Evolutionary conservation across 2,329 filamentous ascomycete genomes (phyloP).

Genomic region (Scytalidium sp.): DNA sequence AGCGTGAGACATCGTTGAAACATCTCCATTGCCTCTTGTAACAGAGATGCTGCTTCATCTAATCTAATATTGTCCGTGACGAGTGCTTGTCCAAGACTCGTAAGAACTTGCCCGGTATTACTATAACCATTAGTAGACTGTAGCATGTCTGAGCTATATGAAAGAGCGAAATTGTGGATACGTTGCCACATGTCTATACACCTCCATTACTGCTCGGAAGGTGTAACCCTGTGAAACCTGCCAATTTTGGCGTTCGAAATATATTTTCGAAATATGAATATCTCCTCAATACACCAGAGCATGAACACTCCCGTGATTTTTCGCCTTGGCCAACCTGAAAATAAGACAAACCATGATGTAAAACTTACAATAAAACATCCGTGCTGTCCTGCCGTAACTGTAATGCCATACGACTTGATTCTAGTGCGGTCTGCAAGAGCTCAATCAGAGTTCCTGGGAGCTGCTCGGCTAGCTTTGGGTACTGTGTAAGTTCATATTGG

Average conservation of each 20-base stretch:
- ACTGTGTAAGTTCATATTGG: slow-evolving; percentile 67
- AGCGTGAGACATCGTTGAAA: slow-evolving; percentile 54
- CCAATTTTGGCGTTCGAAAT: too few species aligned
- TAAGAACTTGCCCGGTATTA: slow-evolving; percentile 69
- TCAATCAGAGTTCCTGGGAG: slow-evolving; percentile 50
- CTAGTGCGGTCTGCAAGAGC: slow-evolving; percentile 57
- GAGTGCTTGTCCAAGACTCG: slow-evolving; percentile 59
- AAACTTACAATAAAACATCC: slow-evolving; percentile 57
- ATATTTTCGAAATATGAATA: too few species aligned
- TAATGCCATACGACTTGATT: slow-evolving; percentile 62
- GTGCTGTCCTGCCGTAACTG: slow-evolving; percentile 58
- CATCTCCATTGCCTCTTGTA: slow-evolving; percentile 60
- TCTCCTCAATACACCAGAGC: too few species aligned
- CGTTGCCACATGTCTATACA: too few species aligned
- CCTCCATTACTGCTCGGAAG: too few species aligned
- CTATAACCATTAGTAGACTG: slow-evolving; percentile 13
- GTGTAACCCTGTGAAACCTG: too few species aligned
- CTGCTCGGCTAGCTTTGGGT: slow-evolving; percentile 57
- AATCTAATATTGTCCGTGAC: slow-evolving; percentile 34
- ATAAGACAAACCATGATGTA: background rate
- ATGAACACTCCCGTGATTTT: too few species aligned
- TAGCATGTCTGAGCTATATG: slow-evolving; percentile 7
- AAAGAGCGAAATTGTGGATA: too few species aligned
- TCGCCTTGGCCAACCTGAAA: background rate
- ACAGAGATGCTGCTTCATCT: slow-evolving; percentile 41